A percentile compares a stretch with the other conserved stretches of the same genome.
phyloP scores from a whole-genome alignment of 345 rosid species.

The Luvunga scandens region DNA sequence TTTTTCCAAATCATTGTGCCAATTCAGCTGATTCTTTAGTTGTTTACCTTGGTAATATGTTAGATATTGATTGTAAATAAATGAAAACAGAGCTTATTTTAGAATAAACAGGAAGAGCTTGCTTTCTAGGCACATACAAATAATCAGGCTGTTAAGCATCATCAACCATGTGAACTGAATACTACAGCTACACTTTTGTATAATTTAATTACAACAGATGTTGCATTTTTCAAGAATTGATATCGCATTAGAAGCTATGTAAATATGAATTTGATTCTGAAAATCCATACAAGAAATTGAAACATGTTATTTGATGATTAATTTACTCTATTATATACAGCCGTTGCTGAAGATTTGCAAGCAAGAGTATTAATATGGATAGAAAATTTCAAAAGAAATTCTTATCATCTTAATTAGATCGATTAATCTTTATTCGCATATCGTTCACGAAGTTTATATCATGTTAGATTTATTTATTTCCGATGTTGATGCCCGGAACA shows the following conservation, averaged over 20 bases:
- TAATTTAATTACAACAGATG: background rate
- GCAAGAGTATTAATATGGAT: background rate
- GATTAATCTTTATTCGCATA: background rate
- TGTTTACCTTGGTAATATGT: background rate
- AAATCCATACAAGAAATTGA: background rate
- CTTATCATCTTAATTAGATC: background rate
- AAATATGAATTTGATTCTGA: background rate
- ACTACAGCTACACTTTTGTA: background rate
- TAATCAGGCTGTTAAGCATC: background rate
- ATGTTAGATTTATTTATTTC: background rate
- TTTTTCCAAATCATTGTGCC: background rate
- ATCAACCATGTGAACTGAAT: background rate
- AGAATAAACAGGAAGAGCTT: background rate
- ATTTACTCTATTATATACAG: background rate
- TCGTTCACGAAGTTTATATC: background rate
- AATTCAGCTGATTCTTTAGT: background rate
- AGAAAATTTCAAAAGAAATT: background rate
- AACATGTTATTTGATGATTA: background rate
- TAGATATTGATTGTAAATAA: background rate
- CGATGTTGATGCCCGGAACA: constrained; percentile 3
- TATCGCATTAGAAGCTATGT: background rate
- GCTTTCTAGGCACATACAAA: background rate
- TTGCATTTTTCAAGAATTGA: background rate
- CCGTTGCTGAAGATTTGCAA: background rate
- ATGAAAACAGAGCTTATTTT: background rate